These are phyloP conservation scores for Phytophthora crassamura DNA, from an alignment of 352 stramenopile genomes.

Conservation along the genomic window DNA sequence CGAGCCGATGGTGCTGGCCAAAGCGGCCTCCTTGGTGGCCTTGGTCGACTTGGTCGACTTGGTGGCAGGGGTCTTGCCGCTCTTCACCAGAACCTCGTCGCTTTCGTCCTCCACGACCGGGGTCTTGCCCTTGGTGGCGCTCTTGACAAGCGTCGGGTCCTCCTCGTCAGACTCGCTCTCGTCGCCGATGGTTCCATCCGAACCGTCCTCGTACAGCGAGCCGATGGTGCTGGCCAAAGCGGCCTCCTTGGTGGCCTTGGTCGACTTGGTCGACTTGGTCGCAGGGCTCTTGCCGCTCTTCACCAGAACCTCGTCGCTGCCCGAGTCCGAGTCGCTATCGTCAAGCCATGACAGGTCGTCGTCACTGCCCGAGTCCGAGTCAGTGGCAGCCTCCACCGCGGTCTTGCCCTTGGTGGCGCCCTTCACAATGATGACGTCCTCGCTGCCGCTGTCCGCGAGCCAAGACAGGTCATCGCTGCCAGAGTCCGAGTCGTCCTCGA, in stretches of 20 bases:
- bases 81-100: slow-evolving; percentile 18
- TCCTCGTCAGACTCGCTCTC: slow-evolving; percentile 22
- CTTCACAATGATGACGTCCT: neutral
- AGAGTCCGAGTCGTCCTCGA: neutral
- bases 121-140: slow-evolving; percentile 19
- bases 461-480: slow-evolving; percentile 30
- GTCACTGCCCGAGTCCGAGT: neutral
- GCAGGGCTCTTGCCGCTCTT: slow-evolving; percentile 19
- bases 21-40: slow-evolving; percentile 14
- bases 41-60: slow-evolving; percentile 23
- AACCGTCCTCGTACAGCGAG: slow-evolving; percentile 25
- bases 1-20: neutral
- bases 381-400: neutral
- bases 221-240: neutral
- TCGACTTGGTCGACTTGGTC: slow-evolving; percentile 15
- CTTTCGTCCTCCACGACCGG: slow-evolving; percentile 6
- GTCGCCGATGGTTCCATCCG: slow-evolving; percentile 22
- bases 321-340: neutral
- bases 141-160: slow-evolving; percentile 25
- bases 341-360: neutral
- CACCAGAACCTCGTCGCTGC: slow-evolving; percentile 6
- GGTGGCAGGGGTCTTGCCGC: slow-evolving; percentile 8
- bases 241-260: slow-evolving; percentile 21
- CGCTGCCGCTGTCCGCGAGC: slow-evolving; percentile 8
- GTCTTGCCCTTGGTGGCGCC: neutral